Evolutionary conservation across 495 filamentous ascomycete genomes (phyloP).

Genomic region (Neurospora intermedia): DNA sequence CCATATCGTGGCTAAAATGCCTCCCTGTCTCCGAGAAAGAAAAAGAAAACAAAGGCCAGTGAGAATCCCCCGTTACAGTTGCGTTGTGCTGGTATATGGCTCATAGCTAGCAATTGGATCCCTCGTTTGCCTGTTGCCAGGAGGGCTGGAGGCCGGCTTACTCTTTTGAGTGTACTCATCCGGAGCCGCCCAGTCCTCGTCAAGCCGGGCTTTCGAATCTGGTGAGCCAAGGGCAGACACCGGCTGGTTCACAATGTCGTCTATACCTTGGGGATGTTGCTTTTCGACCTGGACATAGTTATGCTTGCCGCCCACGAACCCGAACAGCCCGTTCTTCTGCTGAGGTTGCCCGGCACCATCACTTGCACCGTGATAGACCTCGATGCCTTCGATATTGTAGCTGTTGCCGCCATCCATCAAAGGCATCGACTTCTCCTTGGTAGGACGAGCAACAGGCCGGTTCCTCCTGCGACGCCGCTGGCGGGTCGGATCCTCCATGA

Average conservation of each 20-base stretch:
- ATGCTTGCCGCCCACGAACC: slow-evolving; percentile 7
- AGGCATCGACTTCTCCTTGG: slow-evolving; percentile 3
- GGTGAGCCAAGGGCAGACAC: neutral
- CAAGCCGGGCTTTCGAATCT: slow-evolving; percentile 4
- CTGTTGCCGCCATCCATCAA: neutral
- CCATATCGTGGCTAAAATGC: neutral
- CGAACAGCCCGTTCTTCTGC: neutral
- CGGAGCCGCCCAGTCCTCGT: slow-evolving; percentile 15
- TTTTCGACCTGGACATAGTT: slow-evolving; percentile 28
- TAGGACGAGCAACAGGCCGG: neutral
- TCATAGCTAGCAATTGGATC: slow-evolving; percentile 13
- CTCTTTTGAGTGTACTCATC: slow-evolving; percentile 12
- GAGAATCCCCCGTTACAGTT: neutral
- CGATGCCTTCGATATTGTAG: neutral
- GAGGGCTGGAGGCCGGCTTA: neutral
- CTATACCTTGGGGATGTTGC: slow-evolving; percentile 10
- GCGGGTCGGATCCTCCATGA: neutral
- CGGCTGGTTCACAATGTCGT: neutral
- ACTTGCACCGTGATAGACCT: neutral
- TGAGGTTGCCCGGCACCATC: neutral
- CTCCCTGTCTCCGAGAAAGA: neutral
- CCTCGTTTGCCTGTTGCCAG: slow-evolving; percentile 6
- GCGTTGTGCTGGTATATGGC: slow-evolving; percentile 3
- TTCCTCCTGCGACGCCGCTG: neutral
- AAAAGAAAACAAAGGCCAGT: neutral